Conservation (phyloP, 202 grass and related monocot species). For the Brachypodium distachyon region DNA sequence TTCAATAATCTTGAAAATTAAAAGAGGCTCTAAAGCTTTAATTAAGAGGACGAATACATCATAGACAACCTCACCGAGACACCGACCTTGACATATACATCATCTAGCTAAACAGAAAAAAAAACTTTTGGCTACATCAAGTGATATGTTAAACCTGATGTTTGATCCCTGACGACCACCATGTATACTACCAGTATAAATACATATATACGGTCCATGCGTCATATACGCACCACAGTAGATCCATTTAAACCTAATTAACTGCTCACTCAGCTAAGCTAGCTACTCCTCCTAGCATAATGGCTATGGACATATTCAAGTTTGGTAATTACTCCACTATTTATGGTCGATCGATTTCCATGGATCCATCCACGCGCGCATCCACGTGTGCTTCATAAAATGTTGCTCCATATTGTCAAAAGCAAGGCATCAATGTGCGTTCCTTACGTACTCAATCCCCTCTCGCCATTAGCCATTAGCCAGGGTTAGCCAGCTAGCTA, state of each 20-base stretch:
- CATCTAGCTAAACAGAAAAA: no score
- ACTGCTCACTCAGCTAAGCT: no score
- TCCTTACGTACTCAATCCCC: neutral
- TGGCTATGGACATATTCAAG: neutral
- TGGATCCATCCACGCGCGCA: neutral
- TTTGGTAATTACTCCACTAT: neutral
- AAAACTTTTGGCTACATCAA: no score
- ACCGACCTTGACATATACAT: no score
- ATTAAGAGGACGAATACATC: no score
- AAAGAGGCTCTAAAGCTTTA: no score
- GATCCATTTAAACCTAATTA: neutral
- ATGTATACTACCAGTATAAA: no score
- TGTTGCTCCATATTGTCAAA: constrained; percentile 17
- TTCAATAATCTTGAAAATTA: no score
- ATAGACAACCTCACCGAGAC: no score
- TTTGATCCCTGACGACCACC: no score
- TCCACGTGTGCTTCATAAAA: neutral
- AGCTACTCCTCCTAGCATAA: neutral
- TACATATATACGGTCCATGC: neutral
- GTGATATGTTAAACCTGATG: no score
- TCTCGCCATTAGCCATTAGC: neutral
- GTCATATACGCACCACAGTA: neutral
- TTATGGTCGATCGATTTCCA: neutral
- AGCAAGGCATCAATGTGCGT: constrained; percentile 13
- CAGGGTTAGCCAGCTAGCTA: neutral